Evolutionary conservation across 2,329 filamentous ascomycete species (phyloP).

Genomic region (Cylindrodendrum hubeiense): DNA sequence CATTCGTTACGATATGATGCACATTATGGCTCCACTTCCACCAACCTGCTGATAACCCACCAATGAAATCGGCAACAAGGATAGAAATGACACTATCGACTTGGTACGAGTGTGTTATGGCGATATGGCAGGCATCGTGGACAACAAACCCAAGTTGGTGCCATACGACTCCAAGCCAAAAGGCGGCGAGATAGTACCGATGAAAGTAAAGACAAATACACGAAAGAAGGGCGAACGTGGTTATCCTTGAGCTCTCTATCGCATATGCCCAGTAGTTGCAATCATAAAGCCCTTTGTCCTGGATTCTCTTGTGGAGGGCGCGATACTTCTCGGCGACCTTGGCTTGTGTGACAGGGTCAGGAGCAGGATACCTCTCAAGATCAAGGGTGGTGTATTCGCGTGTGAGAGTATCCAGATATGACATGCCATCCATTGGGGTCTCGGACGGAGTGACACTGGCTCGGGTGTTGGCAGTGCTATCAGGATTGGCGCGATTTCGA

Average conservation of each 20-base stretch:
- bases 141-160: slow-evolving; percentile 94
- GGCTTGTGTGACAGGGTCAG: slow-evolving; percentile 80
- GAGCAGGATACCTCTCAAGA: slow-evolving; percentile 81
- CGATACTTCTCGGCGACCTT: slow-evolving; percentile 85
- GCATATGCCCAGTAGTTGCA: slow-evolving; percentile 88
- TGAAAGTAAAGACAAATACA: slow-evolving; percentile 71
- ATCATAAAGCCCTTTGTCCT: slow-evolving; percentile 80
- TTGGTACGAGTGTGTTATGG: slow-evolving; percentile 91
- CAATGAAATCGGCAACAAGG: slow-evolving; percentile 89
- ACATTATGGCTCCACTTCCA: slow-evolving; percentile 98
- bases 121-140: slow-evolving; percentile 97
- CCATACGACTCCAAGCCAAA: slow-evolving; percentile 87
- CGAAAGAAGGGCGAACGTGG: slow-evolving; percentile 64
- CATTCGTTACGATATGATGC: slow-evolving; percentile 97
- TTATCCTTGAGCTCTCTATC: slow-evolving; percentile 78
- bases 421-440: slow-evolving; percentile 59
- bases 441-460: too few relatives aligned
- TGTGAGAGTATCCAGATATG: slow-evolving; percentile 79
- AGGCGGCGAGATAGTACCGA: slow-evolving; percentile 77
- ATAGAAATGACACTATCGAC: slow-evolving; percentile 89
- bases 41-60: slow-evolving; percentile 92
- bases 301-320: slow-evolving; percentile 76
- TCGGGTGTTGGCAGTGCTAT: neutral
- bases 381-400: slow-evolving; percentile 81
- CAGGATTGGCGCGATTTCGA: slow-evolving; percentile 55